phyloP scores from a whole-genome alignment of 805 yeast species.

The Ogataea chonburiensis region DNA sequence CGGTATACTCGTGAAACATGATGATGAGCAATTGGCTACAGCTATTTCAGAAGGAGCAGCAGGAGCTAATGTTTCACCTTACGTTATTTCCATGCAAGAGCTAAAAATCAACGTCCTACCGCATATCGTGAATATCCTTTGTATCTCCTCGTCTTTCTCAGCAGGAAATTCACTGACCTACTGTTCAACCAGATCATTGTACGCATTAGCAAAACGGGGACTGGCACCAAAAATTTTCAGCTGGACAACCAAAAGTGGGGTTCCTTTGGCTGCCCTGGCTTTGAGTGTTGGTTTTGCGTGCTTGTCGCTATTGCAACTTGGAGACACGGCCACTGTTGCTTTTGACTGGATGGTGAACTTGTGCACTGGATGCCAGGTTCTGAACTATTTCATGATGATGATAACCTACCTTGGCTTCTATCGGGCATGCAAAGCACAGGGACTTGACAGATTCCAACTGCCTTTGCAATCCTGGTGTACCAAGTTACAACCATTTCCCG shows the following conservation, averaged over 20 bases:
- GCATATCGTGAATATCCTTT: conserved; percentile 72
- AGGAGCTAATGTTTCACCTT: conserved; percentile 80
- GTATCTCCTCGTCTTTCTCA: conserved; percentile 72
- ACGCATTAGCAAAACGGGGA: conserved; percentile 69
- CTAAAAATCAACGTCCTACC: conserved; percentile 68
- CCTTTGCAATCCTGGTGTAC: conserved; percentile 52
- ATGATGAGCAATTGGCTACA: conserved; percentile 57
- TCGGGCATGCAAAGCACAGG: conserved; percentile 59
- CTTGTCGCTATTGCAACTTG: conserved; percentile 38
- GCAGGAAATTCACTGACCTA: conserved; percentile 83
- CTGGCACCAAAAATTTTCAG: conserved; percentile 69
- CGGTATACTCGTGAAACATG: conserved; percentile 71
- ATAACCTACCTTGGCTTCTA: conserved; percentile 62
- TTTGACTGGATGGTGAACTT: conserved; percentile 34
- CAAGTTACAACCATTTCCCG: conserved; percentile 39
- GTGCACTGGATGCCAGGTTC: conserved; percentile 32
- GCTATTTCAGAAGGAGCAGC: conserved; percentile 63
- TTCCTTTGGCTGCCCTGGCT: conserved; percentile 40
- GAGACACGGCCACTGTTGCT: conserved; percentile 28
- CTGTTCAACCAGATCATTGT: conserved; percentile 65
- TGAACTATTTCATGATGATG: conserved; percentile 33
- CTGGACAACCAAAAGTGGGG: conserved; percentile 60
- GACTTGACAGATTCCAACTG: conserved; percentile 40
- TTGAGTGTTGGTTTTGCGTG: conserved; percentile 34
- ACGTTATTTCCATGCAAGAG: conserved; percentile 77